Evolutionary conservation across 2,329 filamentous ascomycete species (phyloP).

Genomic region (Eutypella sp.): DNA sequence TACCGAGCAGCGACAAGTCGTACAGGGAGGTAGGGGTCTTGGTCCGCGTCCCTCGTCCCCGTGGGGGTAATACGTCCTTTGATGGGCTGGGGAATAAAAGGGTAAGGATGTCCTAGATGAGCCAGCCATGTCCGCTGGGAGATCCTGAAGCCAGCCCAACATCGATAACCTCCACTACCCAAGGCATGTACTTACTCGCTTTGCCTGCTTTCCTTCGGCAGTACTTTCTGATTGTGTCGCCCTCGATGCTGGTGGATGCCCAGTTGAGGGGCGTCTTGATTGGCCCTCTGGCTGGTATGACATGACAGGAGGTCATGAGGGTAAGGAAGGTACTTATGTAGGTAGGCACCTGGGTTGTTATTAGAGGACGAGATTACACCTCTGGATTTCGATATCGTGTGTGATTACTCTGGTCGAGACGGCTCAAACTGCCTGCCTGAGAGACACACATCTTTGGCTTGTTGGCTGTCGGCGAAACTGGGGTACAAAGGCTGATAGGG

Average conservation of each 20-base stretch:
- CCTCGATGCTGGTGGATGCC: background rate
- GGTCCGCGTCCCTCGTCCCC: background rate
- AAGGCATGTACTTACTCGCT: too few relatives aligned
- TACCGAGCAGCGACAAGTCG: background rate
- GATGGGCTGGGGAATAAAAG: background rate
- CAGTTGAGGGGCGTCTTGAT: background rate
- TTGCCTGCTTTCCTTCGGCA: too few relatives aligned
- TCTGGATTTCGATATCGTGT: background rate
- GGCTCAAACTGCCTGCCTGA: background rate
- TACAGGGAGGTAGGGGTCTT: background rate
- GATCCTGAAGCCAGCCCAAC: background rate
- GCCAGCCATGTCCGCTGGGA: background rate
- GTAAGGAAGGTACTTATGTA: too few relatives aligned
- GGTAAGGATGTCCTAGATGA: background rate
- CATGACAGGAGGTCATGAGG: too few relatives aligned
- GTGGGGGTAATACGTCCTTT: background rate
- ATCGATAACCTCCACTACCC: too few relatives aligned
- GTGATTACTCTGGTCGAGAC: background rate
- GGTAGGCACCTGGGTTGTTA: too few relatives aligned
- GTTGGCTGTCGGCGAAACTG: too few relatives aligned
- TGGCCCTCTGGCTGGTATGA: background rate
- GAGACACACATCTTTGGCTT: background rate
- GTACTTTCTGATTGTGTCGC: conserved; percentile 1
- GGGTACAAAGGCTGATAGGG: too few relatives aligned
- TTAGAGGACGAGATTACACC: background rate